Base-by-base conservation (phyloP, 2,329 filamentous ascomycete species). In the Bretziella fagacearum region DNA sequence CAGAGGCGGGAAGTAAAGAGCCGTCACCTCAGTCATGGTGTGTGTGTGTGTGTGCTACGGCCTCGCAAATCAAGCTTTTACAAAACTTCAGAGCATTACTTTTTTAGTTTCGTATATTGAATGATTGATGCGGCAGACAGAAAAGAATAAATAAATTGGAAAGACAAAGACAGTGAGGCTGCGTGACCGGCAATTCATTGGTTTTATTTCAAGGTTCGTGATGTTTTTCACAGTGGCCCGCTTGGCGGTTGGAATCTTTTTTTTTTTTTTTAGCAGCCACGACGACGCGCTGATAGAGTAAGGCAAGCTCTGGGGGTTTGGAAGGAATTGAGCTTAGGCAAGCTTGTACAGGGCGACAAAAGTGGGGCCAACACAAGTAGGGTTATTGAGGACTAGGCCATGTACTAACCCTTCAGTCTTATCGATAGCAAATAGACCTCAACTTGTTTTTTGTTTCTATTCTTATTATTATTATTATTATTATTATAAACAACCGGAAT, bases 1-100 rank as follows among this genome's bases (percentile, higher is more conserved):
- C 63, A 95, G 71, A 59, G 85, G 77, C 59, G 87, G 84, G 58
- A 93, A 82, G 66, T 87, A 91, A 61, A 39, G 18, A 3, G 20
- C 35, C 35, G 35, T 22, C 15, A 39, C 18, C 18, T 39, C 35
- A 5, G 35, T 10, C 35, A 39, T n/a, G 30, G 13, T 6, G 13
- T 33, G 11, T 10, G 5, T 33, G 30, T 39, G n/a, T 39, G 7
- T 36, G 33, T 7, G 35, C n/a, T n/a, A n/a, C n/a, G n/a, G n/a
- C 13, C 30, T 33, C 6, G 13, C 30, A n/a, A 33, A n/a, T n/a
- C n/a, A n/a, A n/a, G n/a, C n/a, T n/a, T n/a, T n/a, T n/a, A n/a
- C n/a, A n/a, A n/a, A n/a, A 8, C 27, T 30, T 30, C 27, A 30
- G 27, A 2, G 5, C 27, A 30, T 30, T 30, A 30, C 27, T 30